phyloP scores from a whole-genome alignment of 1,284 basidiomycete genomes.

The Schizophyllum amplum region DNA sequence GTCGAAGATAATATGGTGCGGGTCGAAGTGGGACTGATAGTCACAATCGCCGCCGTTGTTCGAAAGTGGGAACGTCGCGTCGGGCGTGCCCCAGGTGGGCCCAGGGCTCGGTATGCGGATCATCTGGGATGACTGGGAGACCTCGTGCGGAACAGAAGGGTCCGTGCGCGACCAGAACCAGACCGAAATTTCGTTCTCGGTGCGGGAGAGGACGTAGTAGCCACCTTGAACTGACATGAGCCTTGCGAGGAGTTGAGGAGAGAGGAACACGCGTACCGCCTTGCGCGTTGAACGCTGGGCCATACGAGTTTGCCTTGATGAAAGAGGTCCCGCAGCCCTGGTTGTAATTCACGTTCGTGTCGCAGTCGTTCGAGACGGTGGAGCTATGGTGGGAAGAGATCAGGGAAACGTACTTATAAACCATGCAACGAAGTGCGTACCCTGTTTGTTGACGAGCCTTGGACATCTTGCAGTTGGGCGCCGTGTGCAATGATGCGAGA shows the following conservation, averaged over 20 bases:
- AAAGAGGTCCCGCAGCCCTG: constrained; percentile 55
- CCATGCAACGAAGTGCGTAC: constrained; percentile 23
- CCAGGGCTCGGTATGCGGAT: constrained; percentile 23
- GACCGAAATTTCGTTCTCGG: constrained; percentile 29
- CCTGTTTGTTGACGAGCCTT: constrained; percentile 30
- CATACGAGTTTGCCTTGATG: constrained; percentile 35
- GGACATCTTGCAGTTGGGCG: constrained; percentile 36
- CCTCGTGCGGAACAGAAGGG: constrained; percentile 27
- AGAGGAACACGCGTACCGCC: constrained; percentile 23
- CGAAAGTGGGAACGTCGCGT: constrained; percentile 39
- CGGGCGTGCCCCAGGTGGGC: constrained; percentile 35
- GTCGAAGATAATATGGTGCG: constrained; percentile 44
- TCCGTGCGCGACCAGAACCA: constrained; percentile 49
- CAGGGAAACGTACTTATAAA: constrained; percentile 4
- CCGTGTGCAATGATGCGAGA: constrained; percentile 47
- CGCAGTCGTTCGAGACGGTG: constrained; percentile 36
- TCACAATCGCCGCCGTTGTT: constrained; percentile 25
- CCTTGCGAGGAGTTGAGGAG: neutral
- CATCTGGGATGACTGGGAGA: constrained; percentile 12
- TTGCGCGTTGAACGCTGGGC: constrained; percentile 37
- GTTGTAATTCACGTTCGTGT: constrained; percentile 42
- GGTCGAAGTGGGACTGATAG: constrained; percentile 36
- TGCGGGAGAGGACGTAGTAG: constrained; percentile 37
- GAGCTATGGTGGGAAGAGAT: constrained; percentile 17
- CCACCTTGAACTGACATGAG: constrained; percentile 19